Evolutionary conservation across 768 basidiomycete genomes (phyloP).

Genomic region (Boletus vinaceobasis): DNA sequence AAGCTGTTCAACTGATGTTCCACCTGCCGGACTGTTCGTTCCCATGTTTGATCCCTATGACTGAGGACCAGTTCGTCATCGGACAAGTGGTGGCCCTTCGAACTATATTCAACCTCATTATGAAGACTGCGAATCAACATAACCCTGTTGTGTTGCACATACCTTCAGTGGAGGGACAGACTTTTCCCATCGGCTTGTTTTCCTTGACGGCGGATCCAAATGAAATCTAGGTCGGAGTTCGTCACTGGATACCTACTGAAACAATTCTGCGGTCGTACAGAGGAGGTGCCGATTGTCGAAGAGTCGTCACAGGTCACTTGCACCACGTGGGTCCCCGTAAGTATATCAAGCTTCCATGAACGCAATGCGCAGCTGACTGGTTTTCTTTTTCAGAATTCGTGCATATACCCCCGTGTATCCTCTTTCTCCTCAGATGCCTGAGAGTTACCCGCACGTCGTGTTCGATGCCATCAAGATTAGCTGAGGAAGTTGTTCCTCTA

Average conservation of each 20-base stretch:
- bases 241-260: constrained; percentile 51
- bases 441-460: constrained; percentile 65
- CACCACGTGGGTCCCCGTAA: constrained; percentile 58
- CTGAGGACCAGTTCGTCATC: constrained; percentile 43
- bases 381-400: constrained; percentile 48
- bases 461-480: constrained; percentile 72
- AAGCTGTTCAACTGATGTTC: constrained; percentile 61
- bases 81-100: constrained; percentile 47
- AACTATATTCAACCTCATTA: constrained; percentile 30
- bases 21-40: too few species aligned
- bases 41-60: constrained; percentile 50
- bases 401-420: constrained; percentile 55
- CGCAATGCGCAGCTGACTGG: not conserved
- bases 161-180: constrained; percentile 2
- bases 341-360: constrained; percentile 30
- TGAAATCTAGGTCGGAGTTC: constrained; percentile 53
- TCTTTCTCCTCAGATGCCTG: constrained; percentile 57
- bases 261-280: constrained; percentile 32
- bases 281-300: constrained; percentile 44
- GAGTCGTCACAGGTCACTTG: constrained; percentile 57
- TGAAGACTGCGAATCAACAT: constrained; percentile 8
- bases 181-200: constrained; percentile 3
- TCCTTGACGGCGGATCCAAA: constrained; percentile 37
- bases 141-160: not conserved
- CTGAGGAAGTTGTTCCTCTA: constrained; percentile 36